Conservation (phyloP, 2,329 filamentous ascomycete genomes). For the Sordariomycetes sp. region DNA sequence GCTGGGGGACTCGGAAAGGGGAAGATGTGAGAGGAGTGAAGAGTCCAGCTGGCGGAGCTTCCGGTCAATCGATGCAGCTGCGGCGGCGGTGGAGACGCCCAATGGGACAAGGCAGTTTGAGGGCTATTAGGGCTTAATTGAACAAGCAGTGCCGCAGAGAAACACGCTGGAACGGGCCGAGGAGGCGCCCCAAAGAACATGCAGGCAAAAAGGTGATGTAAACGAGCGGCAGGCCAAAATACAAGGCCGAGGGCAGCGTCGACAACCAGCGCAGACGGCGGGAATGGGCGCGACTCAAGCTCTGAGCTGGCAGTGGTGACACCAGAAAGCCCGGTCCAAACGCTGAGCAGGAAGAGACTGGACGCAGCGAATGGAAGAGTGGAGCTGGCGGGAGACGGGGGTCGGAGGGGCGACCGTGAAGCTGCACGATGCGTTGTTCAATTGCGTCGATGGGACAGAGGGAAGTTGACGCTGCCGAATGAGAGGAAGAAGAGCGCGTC, state of each 20-base stretch:
- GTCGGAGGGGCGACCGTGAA: not conserved
- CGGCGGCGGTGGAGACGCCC: not conserved
- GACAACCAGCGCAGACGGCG: not conserved
- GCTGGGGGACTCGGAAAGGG: not conserved
- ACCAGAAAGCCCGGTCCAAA: not conserved
- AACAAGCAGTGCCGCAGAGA: not conserved
- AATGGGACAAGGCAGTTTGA: not conserved
- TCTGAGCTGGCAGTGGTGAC: not conserved
- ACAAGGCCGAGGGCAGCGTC: not conserved
- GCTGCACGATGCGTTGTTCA: constrained; percentile 7
- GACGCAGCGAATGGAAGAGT: not conserved
- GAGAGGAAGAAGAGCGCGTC: constrained; percentile 1
- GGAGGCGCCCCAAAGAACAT: not conserved
- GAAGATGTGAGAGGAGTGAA: not conserved
- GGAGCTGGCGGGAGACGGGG: not conserved
- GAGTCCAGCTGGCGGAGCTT: not conserved
- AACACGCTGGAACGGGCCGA: not conserved
- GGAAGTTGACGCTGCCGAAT: constrained; percentile 1
- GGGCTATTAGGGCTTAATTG: not conserved
- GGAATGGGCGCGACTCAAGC: not conserved
- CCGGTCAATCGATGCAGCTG: not conserved
- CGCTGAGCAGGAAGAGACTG: not conserved
- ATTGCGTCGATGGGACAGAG: constrained; percentile 2
- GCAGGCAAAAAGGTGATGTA: not conserved
- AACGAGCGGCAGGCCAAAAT: constrained; percentile 2